phyloP scores from a whole-genome alignment of 1,284 basidiomycete genomes.

The Ceratorhiza oryzae-sativae region DNA sequence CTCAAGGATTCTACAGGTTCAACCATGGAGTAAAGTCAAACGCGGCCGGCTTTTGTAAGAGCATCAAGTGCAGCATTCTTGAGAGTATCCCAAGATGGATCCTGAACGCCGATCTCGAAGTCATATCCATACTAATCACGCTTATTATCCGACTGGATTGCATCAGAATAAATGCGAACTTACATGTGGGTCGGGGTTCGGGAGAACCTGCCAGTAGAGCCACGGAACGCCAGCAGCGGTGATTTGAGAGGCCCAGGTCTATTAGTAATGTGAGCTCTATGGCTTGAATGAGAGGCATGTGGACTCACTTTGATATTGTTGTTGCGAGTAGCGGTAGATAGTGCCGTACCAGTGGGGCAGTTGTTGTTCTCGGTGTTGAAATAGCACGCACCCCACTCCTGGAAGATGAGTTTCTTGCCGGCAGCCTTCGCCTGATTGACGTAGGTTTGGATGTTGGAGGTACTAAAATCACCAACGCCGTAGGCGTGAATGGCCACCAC shows the following conservation, averaged over 20 bases:
- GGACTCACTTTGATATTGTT: constrained; percentile 46
- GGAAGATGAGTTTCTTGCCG: constrained; percentile 51
- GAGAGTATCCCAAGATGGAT: constrained; percentile 44
- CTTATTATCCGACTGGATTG: not conserved
- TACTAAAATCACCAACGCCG: constrained; percentile 50
- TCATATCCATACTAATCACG: constrained; percentile 37
- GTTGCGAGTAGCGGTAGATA: constrained; percentile 46
- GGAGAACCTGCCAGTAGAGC: constrained; percentile 48
- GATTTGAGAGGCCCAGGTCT: constrained; percentile 50
- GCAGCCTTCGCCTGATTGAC: constrained; percentile 49
- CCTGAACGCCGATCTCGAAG: constrained; percentile 43
- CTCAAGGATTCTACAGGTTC: not conserved
- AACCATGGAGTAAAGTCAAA: constrained; percentile 42
- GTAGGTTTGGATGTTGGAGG: constrained; percentile 48
- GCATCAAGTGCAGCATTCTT: constrained; percentile 41
- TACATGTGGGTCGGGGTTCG: constrained; percentile 44
- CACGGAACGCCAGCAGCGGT: constrained; percentile 46
- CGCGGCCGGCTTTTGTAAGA: constrained; percentile 29
- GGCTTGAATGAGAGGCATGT: not conserved
- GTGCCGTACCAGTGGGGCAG: constrained; percentile 47
- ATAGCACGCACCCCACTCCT: constrained; percentile 54
- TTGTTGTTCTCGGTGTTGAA: constrained; percentile 45
- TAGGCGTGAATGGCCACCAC: constrained; percentile 55
- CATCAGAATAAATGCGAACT: not conserved
- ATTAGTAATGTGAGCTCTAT: not conserved